Conservation (phyloP, 2,329 filamentous ascomycete species). For the Zymoseptoria tritici region DNA sequence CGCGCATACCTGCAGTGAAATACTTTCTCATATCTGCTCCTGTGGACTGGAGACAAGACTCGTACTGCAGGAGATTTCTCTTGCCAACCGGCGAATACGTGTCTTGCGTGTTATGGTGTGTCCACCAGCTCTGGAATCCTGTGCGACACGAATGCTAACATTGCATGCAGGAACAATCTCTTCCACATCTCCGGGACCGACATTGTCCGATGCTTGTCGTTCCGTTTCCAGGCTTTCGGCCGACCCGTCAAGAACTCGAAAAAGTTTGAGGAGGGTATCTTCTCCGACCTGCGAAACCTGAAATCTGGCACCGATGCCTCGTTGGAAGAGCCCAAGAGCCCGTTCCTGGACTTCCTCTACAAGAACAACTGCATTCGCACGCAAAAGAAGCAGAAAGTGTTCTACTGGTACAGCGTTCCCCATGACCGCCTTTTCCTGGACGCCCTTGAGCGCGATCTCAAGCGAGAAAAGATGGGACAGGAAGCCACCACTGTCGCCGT, state of each 20-base stretch:
- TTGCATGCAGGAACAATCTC: slow-evolving; percentile 71
- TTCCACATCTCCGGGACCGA: slow-evolving; percentile 99
- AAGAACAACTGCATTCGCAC: slow-evolving; percentile 99
- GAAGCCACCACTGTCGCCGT: slow-evolving; percentile 95
- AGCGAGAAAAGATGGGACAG: slow-evolving; percentile 99
- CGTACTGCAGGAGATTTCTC: slow-evolving; percentile 92
- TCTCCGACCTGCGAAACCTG: slow-evolving; percentile 94
- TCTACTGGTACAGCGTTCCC: slow-evolving; percentile 99
- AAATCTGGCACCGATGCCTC: slow-evolving; percentile 98
- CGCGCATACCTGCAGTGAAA: slow-evolving; percentile 60
- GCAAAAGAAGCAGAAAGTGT: slow-evolving; percentile 99
- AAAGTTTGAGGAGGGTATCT: slow-evolving; percentile 99
- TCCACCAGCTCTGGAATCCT: slow-evolving; percentile 5
- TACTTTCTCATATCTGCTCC: slow-evolving; percentile 99
- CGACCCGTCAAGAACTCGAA: slow-evolving; percentile 98
- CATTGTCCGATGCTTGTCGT: slow-evolving; percentile 95
- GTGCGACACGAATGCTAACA: slow-evolving; percentile 8
- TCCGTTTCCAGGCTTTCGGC: slow-evolving; percentile 96
- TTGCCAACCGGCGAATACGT: slow-evolving; percentile 97
- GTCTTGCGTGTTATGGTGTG: slow-evolving; percentile 86
- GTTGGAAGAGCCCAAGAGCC: slow-evolving; percentile 96
- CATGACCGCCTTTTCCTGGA: slow-evolving; percentile 97
- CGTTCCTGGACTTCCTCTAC: slow-evolving; percentile 97
- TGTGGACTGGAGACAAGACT: slow-evolving; percentile 93
- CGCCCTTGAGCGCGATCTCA: slow-evolving; percentile 91